A percentile compares a stretch with the other conserved stretches of the same genome.
phyloP scores from a whole-genome alignment of 768 basidiomycete species.

The Lentinula edodes region DNA sequence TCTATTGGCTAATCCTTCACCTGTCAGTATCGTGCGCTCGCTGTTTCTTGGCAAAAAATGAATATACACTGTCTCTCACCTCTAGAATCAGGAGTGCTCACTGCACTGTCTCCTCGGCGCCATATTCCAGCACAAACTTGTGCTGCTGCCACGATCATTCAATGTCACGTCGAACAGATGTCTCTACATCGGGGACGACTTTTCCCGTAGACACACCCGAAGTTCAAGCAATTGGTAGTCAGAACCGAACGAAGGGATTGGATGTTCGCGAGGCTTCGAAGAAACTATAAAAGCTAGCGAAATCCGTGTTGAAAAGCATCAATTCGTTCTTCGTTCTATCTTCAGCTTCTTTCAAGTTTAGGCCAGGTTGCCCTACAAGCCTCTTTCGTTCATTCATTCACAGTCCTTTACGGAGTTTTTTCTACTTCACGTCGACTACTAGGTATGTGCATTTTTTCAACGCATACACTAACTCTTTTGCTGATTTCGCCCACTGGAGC shows the following conservation, averaged over 20 bases:
- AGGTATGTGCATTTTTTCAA: not conserved
- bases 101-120: not conserved
- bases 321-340: not conserved
- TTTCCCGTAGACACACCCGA: not conserved
- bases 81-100: not conserved
- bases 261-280: not conserved
- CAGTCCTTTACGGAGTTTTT: not conserved
- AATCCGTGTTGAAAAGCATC: not conserved
- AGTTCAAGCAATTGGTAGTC: not conserved
- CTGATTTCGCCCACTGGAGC: not conserved
- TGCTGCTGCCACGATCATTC: conserved; percentile 2
- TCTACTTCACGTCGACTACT: not conserved
- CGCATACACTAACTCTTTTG: not conserved
- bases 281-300: not conserved
- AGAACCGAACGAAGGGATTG: not conserved
- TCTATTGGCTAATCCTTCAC: not conserved
- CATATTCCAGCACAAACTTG: not conserved
- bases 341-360: not conserved
- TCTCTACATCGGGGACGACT: not conserved
- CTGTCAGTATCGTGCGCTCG: not conserved
- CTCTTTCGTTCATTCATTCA: not conserved
- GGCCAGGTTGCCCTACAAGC: not conserved
- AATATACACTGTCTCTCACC: not conserved
- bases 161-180: not conserved
- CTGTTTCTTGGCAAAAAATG: not conserved